These are phyloP conservation scores for Ceratocystis alfenasii DNA, from an alignment of 2,329 filamentous ascomycete genomes.

Conservation along the genomic window DNA sequence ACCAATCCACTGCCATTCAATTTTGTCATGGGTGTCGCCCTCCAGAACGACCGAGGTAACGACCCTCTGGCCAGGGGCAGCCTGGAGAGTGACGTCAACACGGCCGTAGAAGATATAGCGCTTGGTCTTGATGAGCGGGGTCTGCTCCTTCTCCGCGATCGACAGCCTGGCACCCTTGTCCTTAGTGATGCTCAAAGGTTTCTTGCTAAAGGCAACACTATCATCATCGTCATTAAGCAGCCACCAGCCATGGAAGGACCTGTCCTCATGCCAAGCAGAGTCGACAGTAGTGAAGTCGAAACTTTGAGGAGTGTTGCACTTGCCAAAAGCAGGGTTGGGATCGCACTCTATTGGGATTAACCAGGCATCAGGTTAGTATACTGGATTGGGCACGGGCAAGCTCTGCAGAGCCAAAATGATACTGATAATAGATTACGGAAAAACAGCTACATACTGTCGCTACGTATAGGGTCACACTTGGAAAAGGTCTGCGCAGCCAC, in stretches of 20 bases:
- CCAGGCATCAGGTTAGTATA: too few relatives aligned
- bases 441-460: slow-evolving; percentile 22
- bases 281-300: slow-evolving; percentile 53
- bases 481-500: slow-evolving; percentile 46
- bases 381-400: not conserved
- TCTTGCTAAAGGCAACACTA: slow-evolving; percentile 25
- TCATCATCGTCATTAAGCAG: slow-evolving; percentile 27
- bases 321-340: slow-evolving; percentile 50
- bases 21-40: slow-evolving; percentile 67
- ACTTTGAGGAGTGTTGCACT: slow-evolving; percentile 31
- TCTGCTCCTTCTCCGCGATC: slow-evolving; percentile 46
- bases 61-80: slow-evolving; percentile 60
- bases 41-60: slow-evolving; percentile 68
- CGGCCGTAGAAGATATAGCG: slow-evolving; percentile 82
- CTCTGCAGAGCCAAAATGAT: not conserved
- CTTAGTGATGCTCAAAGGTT: slow-evolving; percentile 26
- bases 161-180: slow-evolving; percentile 33
- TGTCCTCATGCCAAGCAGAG: slow-evolving; percentile 32
- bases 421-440: not conserved
- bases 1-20: slow-evolving; percentile 61
- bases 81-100: slow-evolving; percentile 57
- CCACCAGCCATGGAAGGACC: slow-evolving; percentile 27
- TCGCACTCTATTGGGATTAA: slow-evolving; percentile 36
- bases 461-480: slow-evolving; percentile 37
- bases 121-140: slow-evolving; percentile 51